Percentiles rank a stretch among this genome's conserved stretches.
These are phyloP conservation scores for Suhomyces kunorum DNA, from an alignment of 1,139 yeast species.

Conservation along the genomic window DNA sequence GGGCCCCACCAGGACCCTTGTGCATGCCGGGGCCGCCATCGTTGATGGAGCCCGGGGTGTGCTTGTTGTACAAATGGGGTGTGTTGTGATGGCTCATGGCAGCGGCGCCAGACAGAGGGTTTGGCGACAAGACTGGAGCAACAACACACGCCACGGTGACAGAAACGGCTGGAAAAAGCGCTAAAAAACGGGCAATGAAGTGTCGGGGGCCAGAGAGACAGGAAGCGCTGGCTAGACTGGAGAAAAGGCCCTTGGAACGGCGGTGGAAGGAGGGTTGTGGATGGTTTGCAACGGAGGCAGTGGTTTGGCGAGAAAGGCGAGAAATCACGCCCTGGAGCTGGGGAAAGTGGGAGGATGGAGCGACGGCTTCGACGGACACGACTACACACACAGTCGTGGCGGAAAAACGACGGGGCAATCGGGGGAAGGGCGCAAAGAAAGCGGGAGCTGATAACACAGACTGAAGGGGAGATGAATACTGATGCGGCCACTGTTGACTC, in stretches of 20 bases:
- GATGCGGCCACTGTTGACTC: constrained; percentile 13
- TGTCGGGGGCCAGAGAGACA: too few relatives aligned
- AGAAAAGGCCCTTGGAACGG: too few relatives aligned
- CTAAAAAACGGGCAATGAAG: too few relatives aligned
- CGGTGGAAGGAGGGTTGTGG: too few relatives aligned
- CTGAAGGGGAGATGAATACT: constrained; percentile 10
- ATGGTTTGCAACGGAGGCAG: too few relatives aligned
- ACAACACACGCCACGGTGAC: too few relatives aligned
- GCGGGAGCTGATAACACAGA: constrained; percentile 8
- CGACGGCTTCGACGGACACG: not conserved
- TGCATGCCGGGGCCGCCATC: constrained; percentile 11
- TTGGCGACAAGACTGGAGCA: not conserved
- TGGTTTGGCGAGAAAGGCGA: too few relatives aligned
- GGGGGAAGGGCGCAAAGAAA: not conserved
- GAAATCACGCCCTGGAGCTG: too few relatives aligned
- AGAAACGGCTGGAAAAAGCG: too few relatives aligned
- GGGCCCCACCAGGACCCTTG: constrained; percentile 9
- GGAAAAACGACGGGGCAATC: not conserved
- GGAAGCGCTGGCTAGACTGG: too few relatives aligned
- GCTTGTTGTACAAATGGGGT: constrained; percentile 36
- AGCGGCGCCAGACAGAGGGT: not conserved
- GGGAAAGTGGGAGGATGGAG: too few relatives aligned
- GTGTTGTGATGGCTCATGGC: constrained; percentile 35
- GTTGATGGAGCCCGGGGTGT: constrained; percentile 28
- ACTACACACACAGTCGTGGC: not conserved